Percentiles rank a stretch among this genome's conserved stretches.
Evolutionary conservation across 2,329 filamentous ascomycete species (phyloP).

Genomic region (Sclerotinia nivalis): DNA sequence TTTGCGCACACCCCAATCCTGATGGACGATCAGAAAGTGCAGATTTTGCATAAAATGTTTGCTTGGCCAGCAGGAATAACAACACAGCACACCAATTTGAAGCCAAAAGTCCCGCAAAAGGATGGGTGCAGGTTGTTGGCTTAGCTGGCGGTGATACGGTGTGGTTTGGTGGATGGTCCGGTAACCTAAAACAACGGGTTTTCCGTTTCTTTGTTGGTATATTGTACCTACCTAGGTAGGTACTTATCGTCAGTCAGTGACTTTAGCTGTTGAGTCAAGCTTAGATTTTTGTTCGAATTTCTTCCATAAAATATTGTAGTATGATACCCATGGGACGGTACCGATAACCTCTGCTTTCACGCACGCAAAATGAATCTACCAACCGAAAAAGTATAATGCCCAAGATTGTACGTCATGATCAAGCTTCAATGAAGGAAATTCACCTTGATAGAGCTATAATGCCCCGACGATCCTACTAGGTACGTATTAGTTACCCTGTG

Average conservation of each 20-base stretch:
- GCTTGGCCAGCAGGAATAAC: constrained; percentile 9
- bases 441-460: background rate
- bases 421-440: background rate
- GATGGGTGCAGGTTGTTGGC: constrained; percentile 18
- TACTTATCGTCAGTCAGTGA: no score
- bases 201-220: background rate
- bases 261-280: no score
- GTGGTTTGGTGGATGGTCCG: constrained; percentile 1
- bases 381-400: no score
- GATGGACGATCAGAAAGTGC: background rate
- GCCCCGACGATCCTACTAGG: background rate
- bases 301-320: background rate
- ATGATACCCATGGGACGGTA: background rate
- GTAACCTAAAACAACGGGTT: constrained; percentile 12
- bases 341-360: background rate
- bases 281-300: no score
- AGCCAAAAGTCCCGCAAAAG: constrained; percentile 15
- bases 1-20: background rate
- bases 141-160: constrained; percentile 22
- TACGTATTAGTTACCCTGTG: background rate
- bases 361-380: background rate
- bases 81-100: constrained; percentile 14
- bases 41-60: background rate
- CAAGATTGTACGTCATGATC: constrained; percentile 6
- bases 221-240: no score